Evolutionary conservation across 352 stramenopile genomes (phyloP).

Genomic region (Pythium dissotocum): DNA sequence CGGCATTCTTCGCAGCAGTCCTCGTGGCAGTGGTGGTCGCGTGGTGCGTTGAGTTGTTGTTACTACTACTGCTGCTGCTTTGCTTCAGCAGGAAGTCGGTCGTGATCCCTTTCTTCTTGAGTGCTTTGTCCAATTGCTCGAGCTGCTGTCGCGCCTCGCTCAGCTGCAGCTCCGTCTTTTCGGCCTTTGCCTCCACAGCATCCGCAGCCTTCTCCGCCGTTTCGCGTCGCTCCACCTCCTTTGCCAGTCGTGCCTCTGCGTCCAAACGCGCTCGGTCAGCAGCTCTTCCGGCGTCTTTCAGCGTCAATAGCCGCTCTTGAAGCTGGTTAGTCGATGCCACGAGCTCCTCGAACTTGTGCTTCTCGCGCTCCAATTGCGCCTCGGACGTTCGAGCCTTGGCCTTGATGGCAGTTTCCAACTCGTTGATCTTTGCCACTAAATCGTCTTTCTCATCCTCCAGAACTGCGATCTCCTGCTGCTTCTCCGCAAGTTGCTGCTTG

Average conservation of each 20-base stretch:
- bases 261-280: slow-evolving; percentile 33
- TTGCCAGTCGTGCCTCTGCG: slow-evolving; percentile 38
- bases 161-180: slow-evolving; percentile 41
- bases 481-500: slow-evolving; percentile 37
- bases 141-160: slow-evolving; percentile 33
- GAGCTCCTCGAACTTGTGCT: slow-evolving; percentile 29
- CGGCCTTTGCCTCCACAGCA: slow-evolving; percentile 38
- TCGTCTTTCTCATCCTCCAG: slow-evolving; percentile 32
- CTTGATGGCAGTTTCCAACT: slow-evolving; percentile 19
- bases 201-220: slow-evolving; percentile 50
- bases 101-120: slow-evolving; percentile 65
- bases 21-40: not conserved
- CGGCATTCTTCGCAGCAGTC: slow-evolving; percentile 9
- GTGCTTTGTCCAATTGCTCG: slow-evolving; percentile 42
- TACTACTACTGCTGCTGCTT: slow-evolving; percentile 2
- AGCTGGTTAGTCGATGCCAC: slow-evolving; percentile 34
- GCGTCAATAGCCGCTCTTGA: slow-evolving; percentile 33
- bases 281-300: slow-evolving; percentile 31
- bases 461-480: slow-evolving; percentile 29
- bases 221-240: slow-evolving; percentile 44
- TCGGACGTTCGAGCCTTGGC: slow-evolving; percentile 15
- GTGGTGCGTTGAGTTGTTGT: not conserved
- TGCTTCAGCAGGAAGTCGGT: slow-evolving; percentile 62
- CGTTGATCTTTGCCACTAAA: slow-evolving; percentile 12
- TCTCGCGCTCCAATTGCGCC: slow-evolving; percentile 25